Evolutionary conservation across 1,284 basidiomycete genomes (phyloP).

Genomic region (Pterulicium gracile): DNA sequence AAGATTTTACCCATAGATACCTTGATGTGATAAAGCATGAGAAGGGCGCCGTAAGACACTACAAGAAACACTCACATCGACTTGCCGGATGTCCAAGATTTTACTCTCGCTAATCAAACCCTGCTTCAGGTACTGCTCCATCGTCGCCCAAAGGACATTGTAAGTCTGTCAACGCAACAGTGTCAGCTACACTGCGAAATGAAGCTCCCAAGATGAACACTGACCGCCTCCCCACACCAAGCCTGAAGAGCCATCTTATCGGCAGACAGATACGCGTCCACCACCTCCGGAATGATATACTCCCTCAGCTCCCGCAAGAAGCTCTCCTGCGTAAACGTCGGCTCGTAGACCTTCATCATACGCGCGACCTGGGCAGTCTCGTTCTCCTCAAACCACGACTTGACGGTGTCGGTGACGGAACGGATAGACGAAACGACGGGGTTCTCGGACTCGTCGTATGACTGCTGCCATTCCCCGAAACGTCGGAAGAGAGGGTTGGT

Average conservation of each 20-base stretch:
- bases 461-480: constrained; percentile 50
- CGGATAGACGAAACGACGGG: constrained; percentile 78
- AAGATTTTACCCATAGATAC: constrained; percentile 76
- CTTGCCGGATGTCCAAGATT: constrained; percentile 89
- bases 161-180: constrained; percentile 52
- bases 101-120: constrained; percentile 87
- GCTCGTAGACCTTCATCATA: constrained; percentile 81
- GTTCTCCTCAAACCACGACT: constrained; percentile 92
- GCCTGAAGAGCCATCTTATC: constrained; percentile 78
- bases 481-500: constrained; percentile 63
- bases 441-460: constrained; percentile 91
- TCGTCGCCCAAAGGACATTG: constrained; percentile 95
- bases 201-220: constrained; percentile 23
- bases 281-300: constrained; percentile 95
- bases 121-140: constrained; percentile 89
- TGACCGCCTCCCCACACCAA: constrained; percentile 95
- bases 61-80: constrained; percentile 60
- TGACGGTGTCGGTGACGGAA: constrained; percentile 77
- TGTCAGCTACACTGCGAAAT: constrained; percentile 2
- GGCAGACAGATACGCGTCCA: constrained; percentile 90
- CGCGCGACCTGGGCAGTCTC: constrained; percentile 93
- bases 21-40: constrained; percentile 21
- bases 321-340: constrained; percentile 74
- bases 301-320: constrained; percentile 91
- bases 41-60: constrained; percentile 2